phyloP scores from a whole-genome alignment of 2,329 filamentous ascomycete species.

The Ascochyta koolunga region DNA sequence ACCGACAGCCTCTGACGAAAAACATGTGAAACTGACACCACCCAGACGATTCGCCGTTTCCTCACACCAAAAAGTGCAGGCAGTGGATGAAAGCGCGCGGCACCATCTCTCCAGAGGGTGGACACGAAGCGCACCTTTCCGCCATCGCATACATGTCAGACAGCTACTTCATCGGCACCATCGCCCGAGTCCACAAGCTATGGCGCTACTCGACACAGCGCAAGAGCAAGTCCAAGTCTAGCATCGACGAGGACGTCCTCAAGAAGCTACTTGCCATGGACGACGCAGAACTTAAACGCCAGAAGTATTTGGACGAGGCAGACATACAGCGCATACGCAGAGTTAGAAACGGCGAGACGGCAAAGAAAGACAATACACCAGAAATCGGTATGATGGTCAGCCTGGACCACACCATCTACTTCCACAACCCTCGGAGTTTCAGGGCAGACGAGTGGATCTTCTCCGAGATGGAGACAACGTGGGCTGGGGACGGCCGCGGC shows the following conservation, averaged over 20 bases:
- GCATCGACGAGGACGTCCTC: slow-evolving; percentile 51
- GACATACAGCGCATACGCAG: slow-evolving; percentile 54
- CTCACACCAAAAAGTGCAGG: slow-evolving; percentile 69
- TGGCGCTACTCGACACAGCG: slow-evolving; percentile 70
- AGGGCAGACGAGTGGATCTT: slow-evolving; percentile 75
- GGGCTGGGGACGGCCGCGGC: slow-evolving; percentile 78
- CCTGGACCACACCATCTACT: slow-evolving; percentile 71
- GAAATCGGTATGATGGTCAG: slow-evolving; percentile 84
- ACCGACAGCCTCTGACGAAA: slow-evolving; percentile 20
- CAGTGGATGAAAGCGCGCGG: slow-evolving; percentile 78
- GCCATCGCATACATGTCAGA: slow-evolving; percentile 94
- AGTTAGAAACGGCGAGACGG: slow-evolving; percentile 49
- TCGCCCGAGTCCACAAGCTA: slow-evolving; percentile 78
- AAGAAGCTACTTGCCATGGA: slow-evolving; percentile 54
- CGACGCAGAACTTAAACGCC: slow-evolving; percentile 49
- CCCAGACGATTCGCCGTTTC: slow-evolving; percentile 54
- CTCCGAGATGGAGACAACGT: slow-evolving; percentile 78
- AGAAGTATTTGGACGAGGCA: slow-evolving; percentile 55
- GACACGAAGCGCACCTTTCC: slow-evolving; percentile 79
- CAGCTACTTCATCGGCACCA: slow-evolving; percentile 90
- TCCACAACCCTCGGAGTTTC: slow-evolving; percentile 58
- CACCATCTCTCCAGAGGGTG: slow-evolving; percentile 73
- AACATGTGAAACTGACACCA: slow-evolving; percentile 21
- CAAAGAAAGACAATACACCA: slow-evolving; percentile 58
- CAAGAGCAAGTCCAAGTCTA: slow-evolving; percentile 44